Evolutionary conservation across 1,284 basidiomycete genomes (phyloP).

Genomic region (Ustilago vetiveriae): DNA sequence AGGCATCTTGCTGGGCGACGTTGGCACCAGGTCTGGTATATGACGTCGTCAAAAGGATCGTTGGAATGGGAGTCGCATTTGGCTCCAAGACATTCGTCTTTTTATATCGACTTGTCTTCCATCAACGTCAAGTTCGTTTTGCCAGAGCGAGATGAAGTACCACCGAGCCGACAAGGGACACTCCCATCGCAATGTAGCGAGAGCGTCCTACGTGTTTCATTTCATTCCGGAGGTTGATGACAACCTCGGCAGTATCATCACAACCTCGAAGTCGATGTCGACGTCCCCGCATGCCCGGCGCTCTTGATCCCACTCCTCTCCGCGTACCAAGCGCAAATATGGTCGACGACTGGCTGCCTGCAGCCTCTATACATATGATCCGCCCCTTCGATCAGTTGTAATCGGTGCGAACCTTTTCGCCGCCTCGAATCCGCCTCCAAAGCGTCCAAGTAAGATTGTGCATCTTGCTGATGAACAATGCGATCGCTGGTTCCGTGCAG

Average conservation of each 20-base stretch:
- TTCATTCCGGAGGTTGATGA: too few species aligned
- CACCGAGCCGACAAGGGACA: too few species aligned
- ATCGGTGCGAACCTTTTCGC: slow-evolving; percentile 18
- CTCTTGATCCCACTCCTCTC: not conserved
- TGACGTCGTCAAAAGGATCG: too few species aligned
- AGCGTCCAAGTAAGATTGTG: slow-evolving; percentile 25
- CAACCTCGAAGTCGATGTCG: slow-evolving; percentile 13
- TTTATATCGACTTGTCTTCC: too few species aligned
- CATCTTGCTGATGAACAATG: slow-evolving; percentile 37
- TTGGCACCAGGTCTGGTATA: too few species aligned
- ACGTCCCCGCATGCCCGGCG: not conserved
- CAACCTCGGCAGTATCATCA: too few species aligned
- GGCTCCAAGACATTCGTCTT: too few species aligned
- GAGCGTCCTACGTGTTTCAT: too few species aligned
- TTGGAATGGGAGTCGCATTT: not conserved
- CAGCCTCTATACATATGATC: slow-evolving; percentile 47
- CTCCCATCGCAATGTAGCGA: too few species aligned
- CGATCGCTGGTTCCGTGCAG: slow-evolving; percentile 44
- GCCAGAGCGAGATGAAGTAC: too few species aligned
- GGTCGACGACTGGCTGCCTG: slow-evolving; percentile 18
- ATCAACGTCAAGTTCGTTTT: too few species aligned
- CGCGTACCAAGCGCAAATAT: slow-evolving; percentile 25
- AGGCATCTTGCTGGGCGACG: too few species aligned
- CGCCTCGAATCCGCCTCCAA: slow-evolving; percentile 14
- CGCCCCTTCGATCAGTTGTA: slow-evolving; percentile 46